phyloP scores from a whole-genome alignment of 768 basidiomycete species.

The Agrocybe chaxingu region DNA sequence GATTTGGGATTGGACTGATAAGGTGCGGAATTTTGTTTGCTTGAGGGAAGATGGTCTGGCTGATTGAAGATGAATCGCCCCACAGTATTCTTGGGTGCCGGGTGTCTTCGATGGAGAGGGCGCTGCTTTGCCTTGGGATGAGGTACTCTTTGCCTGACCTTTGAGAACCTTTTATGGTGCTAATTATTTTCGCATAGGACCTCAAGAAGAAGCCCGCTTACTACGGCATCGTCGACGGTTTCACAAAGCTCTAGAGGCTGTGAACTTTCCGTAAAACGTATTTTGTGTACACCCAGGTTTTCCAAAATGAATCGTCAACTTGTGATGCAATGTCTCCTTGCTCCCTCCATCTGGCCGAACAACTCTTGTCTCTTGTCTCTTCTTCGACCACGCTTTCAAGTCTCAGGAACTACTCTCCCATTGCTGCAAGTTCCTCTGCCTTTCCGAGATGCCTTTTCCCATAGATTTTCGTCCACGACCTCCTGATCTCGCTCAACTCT shows the following conservation, averaged over 20 bases:
- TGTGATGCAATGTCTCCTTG: no score
- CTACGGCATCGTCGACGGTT: constrained; percentile 30
- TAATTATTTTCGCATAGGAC: constrained; percentile 22
- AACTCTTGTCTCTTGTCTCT: no score
- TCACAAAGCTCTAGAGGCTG: constrained; percentile 4
- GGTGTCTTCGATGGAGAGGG: constrained; percentile 33
- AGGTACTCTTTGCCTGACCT: constrained; percentile 14
- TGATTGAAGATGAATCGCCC: not conserved
- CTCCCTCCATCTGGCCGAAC: no score
- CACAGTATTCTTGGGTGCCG: constrained; percentile 37
- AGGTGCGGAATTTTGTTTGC: constrained; percentile 12
- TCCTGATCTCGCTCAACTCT: no score
- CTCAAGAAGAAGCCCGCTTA: constrained; percentile 36
- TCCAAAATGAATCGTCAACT: not conserved
- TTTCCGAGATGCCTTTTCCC: no score
- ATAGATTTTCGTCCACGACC: no score
- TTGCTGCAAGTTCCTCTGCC: no score
- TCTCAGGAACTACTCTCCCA: no score
- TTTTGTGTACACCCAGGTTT: not conserved
- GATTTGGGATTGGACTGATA: constrained; percentile 40
- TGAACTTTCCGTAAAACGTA: not conserved
- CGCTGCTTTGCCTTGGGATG: constrained; percentile 35
- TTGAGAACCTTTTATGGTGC: not conserved
- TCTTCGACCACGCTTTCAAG: no score
- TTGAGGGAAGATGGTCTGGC: not conserved